Percentiles rank a stretch among this genome's conserved stretches.
Conservation (phyloP, 495 filamentous ascomycete genomes). For the Echria macrotheca region DNA sequence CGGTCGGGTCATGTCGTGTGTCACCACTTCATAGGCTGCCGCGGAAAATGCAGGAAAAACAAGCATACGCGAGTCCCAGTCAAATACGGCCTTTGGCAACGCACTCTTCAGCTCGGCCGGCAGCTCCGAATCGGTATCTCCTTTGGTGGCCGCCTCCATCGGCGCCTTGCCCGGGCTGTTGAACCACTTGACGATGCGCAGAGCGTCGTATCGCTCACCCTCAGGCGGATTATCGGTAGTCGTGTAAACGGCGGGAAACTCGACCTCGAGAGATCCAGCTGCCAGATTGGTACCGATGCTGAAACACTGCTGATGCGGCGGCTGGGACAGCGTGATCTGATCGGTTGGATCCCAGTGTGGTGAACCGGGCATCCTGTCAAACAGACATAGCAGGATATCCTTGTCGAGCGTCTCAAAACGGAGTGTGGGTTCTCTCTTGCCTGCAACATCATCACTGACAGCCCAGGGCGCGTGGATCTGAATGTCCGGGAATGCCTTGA, state of each 20-base stretch:
- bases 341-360: neutral
- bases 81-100: neutral
- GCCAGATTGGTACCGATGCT: neutral
- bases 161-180: neutral
- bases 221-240: neutral
- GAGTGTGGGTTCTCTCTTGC: neutral
- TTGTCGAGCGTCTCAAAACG: conserved; percentile 15
- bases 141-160: neutral
- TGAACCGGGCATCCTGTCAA: conserved; percentile 6
- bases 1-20: neutral
- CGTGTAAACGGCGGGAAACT: neutral
- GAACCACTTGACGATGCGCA: neutral
- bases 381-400: conserved; percentile 20
- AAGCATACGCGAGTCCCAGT: neutral
- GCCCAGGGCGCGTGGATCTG: conserved; percentile 3
- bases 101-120: no score
- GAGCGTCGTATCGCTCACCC: neutral
- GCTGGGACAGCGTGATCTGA: conserved; percentile 20
- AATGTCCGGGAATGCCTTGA: conserved; percentile 16
- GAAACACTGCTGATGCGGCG: conserved; percentile 34
- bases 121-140: neutral
- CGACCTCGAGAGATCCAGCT: neutral
- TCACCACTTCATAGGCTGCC: neutral
- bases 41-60: neutral
- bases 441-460: neutral